phyloP scores from a whole-genome alignment of 2,329 filamentous ascomycete species.

The Fusarium longipes region DNA sequence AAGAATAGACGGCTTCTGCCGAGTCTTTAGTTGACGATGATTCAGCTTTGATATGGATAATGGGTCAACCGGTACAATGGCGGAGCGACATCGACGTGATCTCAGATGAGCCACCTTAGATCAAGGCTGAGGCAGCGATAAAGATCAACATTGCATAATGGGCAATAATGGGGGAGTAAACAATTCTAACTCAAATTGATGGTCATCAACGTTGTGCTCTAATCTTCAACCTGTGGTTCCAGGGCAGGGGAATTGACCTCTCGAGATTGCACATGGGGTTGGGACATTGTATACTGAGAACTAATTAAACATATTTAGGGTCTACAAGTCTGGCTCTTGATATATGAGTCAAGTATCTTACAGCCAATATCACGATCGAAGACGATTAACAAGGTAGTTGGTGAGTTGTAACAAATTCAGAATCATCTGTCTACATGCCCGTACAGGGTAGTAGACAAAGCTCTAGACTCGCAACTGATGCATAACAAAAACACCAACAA shows the following conservation, averaged over 20 bases:
- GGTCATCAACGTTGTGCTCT: not conserved
- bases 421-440: no score
- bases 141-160: not conserved
- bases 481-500: not conserved
- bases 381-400: no score
- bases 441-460: not conserved
- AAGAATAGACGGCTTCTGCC: slow-evolving; percentile 24
- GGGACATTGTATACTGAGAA: no score
- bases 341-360: no score
- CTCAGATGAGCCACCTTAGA: not conserved
- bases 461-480: not conserved
- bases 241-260: no score
- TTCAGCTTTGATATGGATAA: not conserved
- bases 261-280: no score
- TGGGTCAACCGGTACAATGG: not conserved
- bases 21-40: not conserved
- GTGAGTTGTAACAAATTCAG: no score
- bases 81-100: not conserved
- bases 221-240: no score
- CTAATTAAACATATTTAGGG: no score
- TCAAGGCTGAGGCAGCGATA: slow-evolving; percentile 3
- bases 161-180: not conserved
- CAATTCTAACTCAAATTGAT: not conserved
- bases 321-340: no score
- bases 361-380: no score